A percentile compares a stretch with the other conserved stretches of the same genome.
These are phyloP conservation scores for Phytophthora pisi DNA, from an alignment of 352 stramenopile genomes.

Conservation along the genomic window DNA sequence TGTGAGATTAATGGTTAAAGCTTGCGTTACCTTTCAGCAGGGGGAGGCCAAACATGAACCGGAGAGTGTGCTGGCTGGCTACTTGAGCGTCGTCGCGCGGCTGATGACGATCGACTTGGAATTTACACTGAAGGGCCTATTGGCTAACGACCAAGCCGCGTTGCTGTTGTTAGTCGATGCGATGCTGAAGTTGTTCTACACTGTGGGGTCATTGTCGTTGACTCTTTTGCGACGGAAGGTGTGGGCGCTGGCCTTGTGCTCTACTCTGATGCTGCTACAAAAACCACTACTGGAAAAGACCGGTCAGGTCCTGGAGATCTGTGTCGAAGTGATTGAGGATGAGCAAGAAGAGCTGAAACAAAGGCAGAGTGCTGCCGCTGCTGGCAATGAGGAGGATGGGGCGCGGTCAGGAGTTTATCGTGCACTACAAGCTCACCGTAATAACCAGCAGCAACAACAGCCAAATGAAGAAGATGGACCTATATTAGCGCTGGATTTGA, in stretches of 20 bases:
- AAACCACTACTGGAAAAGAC: constrained; percentile 57
- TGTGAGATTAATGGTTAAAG: constrained; percentile 50
- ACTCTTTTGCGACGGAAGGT: constrained; percentile 63
- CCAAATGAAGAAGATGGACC: constrained; percentile 39
- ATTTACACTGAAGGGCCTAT: constrained; percentile 49
- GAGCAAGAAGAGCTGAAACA: constrained; percentile 48
- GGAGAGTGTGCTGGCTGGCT: constrained; percentile 66
- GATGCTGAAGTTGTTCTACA: constrained; percentile 81
- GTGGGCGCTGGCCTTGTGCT: constrained; percentile 67
- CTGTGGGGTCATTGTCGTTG: constrained; percentile 63
- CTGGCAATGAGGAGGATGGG: constrained; percentile 16
- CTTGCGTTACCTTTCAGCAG: constrained; percentile 51
- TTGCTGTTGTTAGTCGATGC: constrained; percentile 56
- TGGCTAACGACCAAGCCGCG: constrained; percentile 42
- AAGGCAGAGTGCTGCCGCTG: constrained; percentile 14
- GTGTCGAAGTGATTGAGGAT: constrained; percentile 71
- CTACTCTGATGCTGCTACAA: constrained; percentile 44
- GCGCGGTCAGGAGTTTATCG: constrained; percentile 49
- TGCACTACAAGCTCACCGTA: constrained; percentile 51
- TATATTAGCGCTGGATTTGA: constrained; percentile 54
- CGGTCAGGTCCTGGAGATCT: constrained; percentile 72
- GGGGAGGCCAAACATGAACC: constrained; percentile 48
- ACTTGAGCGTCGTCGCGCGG: constrained; percentile 62
- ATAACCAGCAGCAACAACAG: constrained; percentile 28
- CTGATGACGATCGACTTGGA: constrained; percentile 56